These are phyloP conservation scores for Aspergillus sp. DNA, from an alignment of 2,329 filamentous ascomycete species.

Conservation along the genomic window DNA sequence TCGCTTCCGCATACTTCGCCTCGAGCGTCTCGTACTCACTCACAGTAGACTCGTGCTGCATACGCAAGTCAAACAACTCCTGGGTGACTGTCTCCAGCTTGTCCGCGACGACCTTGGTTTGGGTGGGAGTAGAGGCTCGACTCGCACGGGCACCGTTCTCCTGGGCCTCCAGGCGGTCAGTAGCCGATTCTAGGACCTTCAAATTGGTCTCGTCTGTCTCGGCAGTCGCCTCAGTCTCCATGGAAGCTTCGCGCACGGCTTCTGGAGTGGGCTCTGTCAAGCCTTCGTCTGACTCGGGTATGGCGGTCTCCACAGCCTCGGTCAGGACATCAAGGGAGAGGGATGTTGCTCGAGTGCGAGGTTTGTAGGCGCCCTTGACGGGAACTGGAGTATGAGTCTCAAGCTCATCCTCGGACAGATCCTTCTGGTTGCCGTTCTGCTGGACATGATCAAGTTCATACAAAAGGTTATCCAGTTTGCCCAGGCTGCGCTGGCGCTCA, in stretches of 20 bases:
- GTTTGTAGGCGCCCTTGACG: constrained; percentile 23
- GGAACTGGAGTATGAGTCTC: constrained; percentile 17
- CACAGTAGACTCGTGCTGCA: constrained; percentile 84
- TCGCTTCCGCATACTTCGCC: constrained; percentile 85
- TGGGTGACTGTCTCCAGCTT: constrained; percentile 90
- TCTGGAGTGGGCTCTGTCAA: constrained; percentile 37
- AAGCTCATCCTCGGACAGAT: constrained; percentile 20
- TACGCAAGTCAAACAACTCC: constrained; percentile 84
- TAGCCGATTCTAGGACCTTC: constrained; percentile 38
- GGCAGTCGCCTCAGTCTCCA: constrained; percentile 20
- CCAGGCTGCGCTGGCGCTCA: constrained; percentile 90
- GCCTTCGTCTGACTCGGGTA: constrained; percentile 49
- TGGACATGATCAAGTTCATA: constrained; percentile 80
- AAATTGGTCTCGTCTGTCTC: constrained; percentile 37
- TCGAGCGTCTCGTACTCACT: constrained; percentile 80
- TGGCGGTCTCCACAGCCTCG: constrained; percentile 48
- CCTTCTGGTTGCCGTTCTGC: constrained; percentile 51
- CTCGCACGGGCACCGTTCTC: constrained; percentile 35
- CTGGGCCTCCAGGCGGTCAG: constrained; percentile 29
- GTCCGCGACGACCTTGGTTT: constrained; percentile 83
- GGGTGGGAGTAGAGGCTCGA: constrained; percentile 68
- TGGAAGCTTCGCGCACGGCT: constrained; percentile 26
- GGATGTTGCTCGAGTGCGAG: constrained; percentile 39
- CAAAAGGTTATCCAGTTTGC: constrained; percentile 88
- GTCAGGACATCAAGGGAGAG: constrained; percentile 47